These are phyloP conservation scores for Phtheirospermum japonicum DNA, from an alignment of 257 asterid species.

Conservation along the genomic window DNA sequence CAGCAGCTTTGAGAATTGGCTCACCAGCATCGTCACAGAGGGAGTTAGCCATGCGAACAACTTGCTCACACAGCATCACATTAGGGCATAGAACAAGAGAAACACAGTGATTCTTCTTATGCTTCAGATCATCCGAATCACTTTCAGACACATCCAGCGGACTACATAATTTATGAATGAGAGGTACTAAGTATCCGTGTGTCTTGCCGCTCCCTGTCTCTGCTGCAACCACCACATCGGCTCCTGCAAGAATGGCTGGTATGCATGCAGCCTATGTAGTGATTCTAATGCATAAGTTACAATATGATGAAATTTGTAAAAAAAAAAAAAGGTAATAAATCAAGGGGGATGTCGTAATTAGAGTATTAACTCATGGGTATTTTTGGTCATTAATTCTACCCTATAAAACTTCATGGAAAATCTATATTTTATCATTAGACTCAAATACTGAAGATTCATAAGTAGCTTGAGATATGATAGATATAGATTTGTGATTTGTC, in stretches of 20 bases:
- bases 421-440: slow-evolving; percentile 11
- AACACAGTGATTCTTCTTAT: slow-evolving; percentile 34
- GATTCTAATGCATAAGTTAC: slow-evolving; percentile 27
- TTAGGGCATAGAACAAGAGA: slow-evolving; percentile 94
- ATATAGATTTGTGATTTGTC: not conserved
- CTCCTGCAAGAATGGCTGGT: slow-evolving; percentile 77
- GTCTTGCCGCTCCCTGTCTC: slow-evolving; percentile 99
- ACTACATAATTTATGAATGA: slow-evolving; percentile 62
- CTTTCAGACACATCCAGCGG: slow-evolving; percentile 34
- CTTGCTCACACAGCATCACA: slow-evolving; percentile 97
- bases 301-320: slow-evolving; percentile 10
- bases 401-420: slow-evolving; percentile 4
- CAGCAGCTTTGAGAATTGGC: slow-evolving; percentile 67
- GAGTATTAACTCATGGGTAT: too few species aligned
- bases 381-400: not conserved
- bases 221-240: slow-evolving; percentile 89
- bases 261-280: slow-evolving; percentile 73
- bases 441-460: too few species aligned
- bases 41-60: slow-evolving; percentile 85
- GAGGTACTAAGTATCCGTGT: slow-evolving; percentile 86
- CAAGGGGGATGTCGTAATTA: too few species aligned
- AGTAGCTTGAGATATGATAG: not conserved
- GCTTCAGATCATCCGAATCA: slow-evolving; percentile 32
- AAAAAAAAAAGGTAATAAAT: not conserved
- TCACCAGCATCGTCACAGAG: slow-evolving; percentile 52